phyloP scores from a whole-genome alignment of 352 stramenopile genomes.

The Phytopythium boreale region DNA sequence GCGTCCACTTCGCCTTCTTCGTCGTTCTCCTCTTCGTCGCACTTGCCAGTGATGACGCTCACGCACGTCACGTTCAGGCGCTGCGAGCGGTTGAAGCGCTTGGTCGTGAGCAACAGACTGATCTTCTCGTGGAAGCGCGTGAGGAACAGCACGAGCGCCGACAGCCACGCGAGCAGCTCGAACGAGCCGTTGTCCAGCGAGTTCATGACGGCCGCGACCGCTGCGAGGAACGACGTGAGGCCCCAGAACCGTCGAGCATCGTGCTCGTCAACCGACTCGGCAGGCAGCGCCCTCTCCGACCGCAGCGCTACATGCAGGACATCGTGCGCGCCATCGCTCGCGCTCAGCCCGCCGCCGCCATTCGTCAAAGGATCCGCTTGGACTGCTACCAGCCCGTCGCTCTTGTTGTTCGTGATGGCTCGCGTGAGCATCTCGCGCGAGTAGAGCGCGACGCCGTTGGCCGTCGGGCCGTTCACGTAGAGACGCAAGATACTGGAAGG shows the following conservation, averaged over 20 bases:
- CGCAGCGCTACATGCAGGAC: constrained; percentile 44
- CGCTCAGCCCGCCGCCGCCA: neutral
- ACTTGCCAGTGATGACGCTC: constrained; percentile 42
- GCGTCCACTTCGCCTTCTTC: constrained; percentile 22
- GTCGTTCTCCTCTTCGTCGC: constrained; percentile 20
- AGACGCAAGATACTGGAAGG: constrained; percentile 64
- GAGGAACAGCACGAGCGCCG: constrained; percentile 48
- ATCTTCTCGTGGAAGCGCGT: constrained; percentile 55
- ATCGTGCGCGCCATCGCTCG: constrained; percentile 16
- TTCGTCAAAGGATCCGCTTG: constrained; percentile 46
- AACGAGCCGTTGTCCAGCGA: constrained; percentile 35
- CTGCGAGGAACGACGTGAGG: constrained; percentile 38
- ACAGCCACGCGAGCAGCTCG: constrained; percentile 50
- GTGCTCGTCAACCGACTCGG: constrained; percentile 20
- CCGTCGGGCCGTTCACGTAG: constrained; percentile 62
- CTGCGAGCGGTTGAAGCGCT: constrained; percentile 33
- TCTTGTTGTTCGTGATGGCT: constrained; percentile 12
- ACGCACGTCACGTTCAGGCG: constrained; percentile 37
- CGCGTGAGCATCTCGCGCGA: constrained; percentile 54
- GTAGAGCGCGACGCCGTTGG: constrained; percentile 52
- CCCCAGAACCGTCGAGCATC: constrained; percentile 40
- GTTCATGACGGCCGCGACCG: constrained; percentile 40
- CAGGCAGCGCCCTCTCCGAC: constrained; percentile 19
- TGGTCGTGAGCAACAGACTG: constrained; percentile 47
- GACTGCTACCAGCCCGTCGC: constrained; percentile 19